Conservation (phyloP, 1,139 yeast genomes). For the Scheffersomyces illinoinensis region DNA sequence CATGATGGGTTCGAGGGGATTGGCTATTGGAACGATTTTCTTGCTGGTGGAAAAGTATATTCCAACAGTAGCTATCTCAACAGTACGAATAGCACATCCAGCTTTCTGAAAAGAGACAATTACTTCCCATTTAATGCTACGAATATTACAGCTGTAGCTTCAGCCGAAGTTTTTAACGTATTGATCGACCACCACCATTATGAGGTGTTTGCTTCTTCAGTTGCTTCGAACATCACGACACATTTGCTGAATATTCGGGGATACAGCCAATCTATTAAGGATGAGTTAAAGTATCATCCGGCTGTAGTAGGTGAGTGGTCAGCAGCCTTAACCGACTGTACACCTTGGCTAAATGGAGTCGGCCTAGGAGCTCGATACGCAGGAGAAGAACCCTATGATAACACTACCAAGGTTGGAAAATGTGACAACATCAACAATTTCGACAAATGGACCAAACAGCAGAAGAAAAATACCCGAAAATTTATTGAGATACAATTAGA, state of each 20-base stretch:
- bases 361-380: constrained; percentile 61
- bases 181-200: constrained; percentile 68
- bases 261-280: constrained; percentile 35
- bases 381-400: constrained; percentile 42
- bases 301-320: constrained; percentile 66
- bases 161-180: constrained; percentile 36
- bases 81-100: not conserved
- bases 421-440: constrained; percentile 30
- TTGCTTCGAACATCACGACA: constrained; percentile 36
- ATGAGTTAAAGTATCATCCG: constrained; percentile 44
- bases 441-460: constrained; percentile 36
- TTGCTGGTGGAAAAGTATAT: constrained; percentile 25
- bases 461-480: constrained; percentile 49
- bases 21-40: constrained; percentile 52
- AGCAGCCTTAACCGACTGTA: constrained; percentile 66
- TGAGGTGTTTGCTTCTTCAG: constrained; percentile 54
- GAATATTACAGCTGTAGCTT: constrained; percentile 11
- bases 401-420: constrained; percentile 29
- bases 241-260: constrained; percentile 38
- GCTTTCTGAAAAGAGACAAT: not conserved
- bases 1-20: constrained; percentile 59
- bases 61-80: constrained; percentile 3
- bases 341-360: constrained; percentile 65
- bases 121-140: not conserved
- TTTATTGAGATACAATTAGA: constrained; percentile 47